phyloP scores from a whole-genome alignment of 2,329 filamentous ascomycete genomes.

The Allantophomopsis cytisporea region DNA sequence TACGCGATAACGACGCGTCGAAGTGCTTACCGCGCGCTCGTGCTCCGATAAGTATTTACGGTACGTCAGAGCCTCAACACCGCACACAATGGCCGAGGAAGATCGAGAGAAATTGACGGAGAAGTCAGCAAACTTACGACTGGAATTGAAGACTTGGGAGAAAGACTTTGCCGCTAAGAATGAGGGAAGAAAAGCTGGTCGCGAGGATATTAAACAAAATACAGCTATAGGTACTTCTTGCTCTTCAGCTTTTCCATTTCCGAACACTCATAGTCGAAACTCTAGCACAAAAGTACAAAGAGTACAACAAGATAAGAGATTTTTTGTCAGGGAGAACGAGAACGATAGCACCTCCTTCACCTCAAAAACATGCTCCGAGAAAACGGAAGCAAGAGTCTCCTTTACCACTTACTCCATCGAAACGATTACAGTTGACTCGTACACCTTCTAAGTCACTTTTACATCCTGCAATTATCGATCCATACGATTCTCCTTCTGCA shows the following conservation, averaged over 20 bases:
- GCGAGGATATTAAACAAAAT: slow-evolving; percentile 66
- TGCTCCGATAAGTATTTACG: too few relatives aligned
- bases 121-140: slow-evolving; percentile 39
- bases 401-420: slow-evolving; percentile 32
- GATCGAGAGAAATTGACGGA: slow-evolving; percentile 9
- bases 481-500: slow-evolving; percentile 39
- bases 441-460: slow-evolving; percentile 30
- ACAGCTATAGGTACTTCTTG: slow-evolving; percentile 48
- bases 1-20: too few relatives aligned
- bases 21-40: too few relatives aligned
- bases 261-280: slow-evolving; percentile 3
- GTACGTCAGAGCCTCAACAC: too few relatives aligned
- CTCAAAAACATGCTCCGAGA: slow-evolving; percentile 17
- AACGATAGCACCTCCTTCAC: slow-evolving; percentile 18
- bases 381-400: slow-evolving; percentile 21
- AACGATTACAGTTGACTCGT: slow-evolving; percentile 30
- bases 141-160: slow-evolving; percentile 64
- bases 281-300: slow-evolving; percentile 60
- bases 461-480: slow-evolving; percentile 24
- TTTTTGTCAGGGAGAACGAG: slow-evolving; percentile 37
- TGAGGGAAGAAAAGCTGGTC: slow-evolving; percentile 52
- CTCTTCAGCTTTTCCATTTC: not conserved
- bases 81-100: slow-evolving; percentile 10
- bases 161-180: slow-evolving; percentile 48
- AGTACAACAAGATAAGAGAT: slow-evolving; percentile 55